Evolutionary conservation across 2,329 filamentous ascomycete species (phyloP), one percentile per base, ranked within the genome.

Genomic region (Intubia oerlemansii): DNA sequence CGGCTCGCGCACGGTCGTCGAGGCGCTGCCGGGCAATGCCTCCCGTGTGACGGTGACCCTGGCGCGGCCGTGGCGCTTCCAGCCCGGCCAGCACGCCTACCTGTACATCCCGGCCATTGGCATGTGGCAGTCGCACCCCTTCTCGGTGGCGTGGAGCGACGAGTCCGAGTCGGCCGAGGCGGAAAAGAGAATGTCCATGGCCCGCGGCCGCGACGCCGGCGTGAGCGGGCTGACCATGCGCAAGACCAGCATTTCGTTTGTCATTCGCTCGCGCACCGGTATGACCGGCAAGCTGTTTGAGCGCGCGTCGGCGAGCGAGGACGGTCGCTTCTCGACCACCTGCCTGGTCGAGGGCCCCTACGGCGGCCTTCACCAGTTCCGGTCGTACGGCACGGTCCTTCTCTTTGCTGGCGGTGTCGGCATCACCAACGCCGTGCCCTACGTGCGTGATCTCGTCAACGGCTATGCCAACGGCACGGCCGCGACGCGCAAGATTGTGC

Each of bases 321-420:
- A 62, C 33, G 19, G 19, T n/a, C 59, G 57, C 22, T 59, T 79
- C 42, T 52, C 57, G 14, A 73, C 73, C 6, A 66, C 52, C 20
- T 77, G 73, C 37, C 61, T 69, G 26, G 66, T 77, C 24, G 78
- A 85, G 49, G 78, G 78, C 0, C 78, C 78, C 1, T 85, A 85
- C 42, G 74, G 76, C 27, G 74, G 70, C 21, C 59, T 72, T 43
- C 72, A 81, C 45, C 59, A 56, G 38, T 59, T 84, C 44, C 60
- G 71, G 34, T 80, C 73, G 1, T 84, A 81, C 47, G 78, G 78
- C 37, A 81, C 75, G 0, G 69, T 76, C 17, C 66, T 84, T 47
- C 62, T 85, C 22, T 79, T 85, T 44, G 78, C 78, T 0, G 78
- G 76, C 32, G 78, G 78, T 41, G 73, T 84, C 10, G 78, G 78